Base-by-base conservation (phyloP, 108 stramenopile genomes). In the Nitzschia sp. region DNA sequence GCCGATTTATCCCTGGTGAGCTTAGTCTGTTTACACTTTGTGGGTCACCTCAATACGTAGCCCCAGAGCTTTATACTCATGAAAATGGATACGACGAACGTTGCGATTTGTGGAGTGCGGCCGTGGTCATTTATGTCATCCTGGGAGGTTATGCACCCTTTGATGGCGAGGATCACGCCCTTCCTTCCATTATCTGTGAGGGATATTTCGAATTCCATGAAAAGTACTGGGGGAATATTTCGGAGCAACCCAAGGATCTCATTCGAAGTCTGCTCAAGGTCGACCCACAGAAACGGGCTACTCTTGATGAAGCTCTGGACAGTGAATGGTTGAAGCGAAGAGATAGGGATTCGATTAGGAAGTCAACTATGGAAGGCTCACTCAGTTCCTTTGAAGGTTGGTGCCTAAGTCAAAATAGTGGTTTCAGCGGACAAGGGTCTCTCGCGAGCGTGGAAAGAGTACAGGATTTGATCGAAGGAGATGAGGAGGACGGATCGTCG, bases 41-140 rank as follows among this genome's bases (percentile, higher is more conserved):
- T 64, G 95, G 95, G 0, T 92, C 91, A 3, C 84, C 85, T 13
- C 86, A 86, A 53, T 91, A 91, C 60, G 86, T 86, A 19, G 92
- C 89, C 26, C 90, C 89, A 3, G 92, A 94, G 66, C 83, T 94
- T 25, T 71, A 86, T 26, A 67, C 47, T 18, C 55, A 48, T 35
- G 71, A 74, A 49, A 68, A 72, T 54, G 63, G 74, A 55, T 95
- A 93, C 59, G 88, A 87, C 59, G 76, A 75, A 53, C 62, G 42
- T 32, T 78, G 77, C 48, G 94, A 95, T 78, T 68, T 89, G 64
- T 95, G 94, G 94, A 81, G 82, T 47, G 36, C 77, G 17, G 94
- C 92, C 25, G 77, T 93, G 18, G 85, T 93, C 66, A 55, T 80
- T 18, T 95, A 85, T 74, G 79, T 90, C 21, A 70, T 95, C 1